Evolutionary conservation across 805 yeast genomes (phyloP), one percentile per base, ranked within the genome.

Genomic region (Lachancea quebecensis): DNA sequence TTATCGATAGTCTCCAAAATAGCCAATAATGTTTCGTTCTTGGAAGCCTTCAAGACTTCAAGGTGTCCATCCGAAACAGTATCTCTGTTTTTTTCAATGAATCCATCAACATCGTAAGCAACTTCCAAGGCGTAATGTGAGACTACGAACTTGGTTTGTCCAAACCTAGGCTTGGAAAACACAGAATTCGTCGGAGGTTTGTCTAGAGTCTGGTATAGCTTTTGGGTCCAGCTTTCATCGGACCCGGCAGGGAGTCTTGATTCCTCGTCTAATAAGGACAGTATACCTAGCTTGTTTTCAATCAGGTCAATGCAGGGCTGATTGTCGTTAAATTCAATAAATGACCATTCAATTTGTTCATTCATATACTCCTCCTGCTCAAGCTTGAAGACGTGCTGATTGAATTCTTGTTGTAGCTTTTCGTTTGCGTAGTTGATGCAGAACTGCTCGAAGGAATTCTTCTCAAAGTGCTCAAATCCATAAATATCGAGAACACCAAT

Each of bases 341-440:
- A 91, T 9, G 91, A 83, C 97, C 98, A 91, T 64, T 90, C 93
- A 52, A 91, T 90, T 60, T 90, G 85, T 69, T 91, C 98, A 48
- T 78, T 79, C 44, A 89, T 76, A 62, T 91, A 91, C 62, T 93
- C 97, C 60, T 90, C 96, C 71, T 93, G 98, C 64, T 91, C 99
- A 50, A 93, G 75, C 63, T 91, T 91, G 77, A 91, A 91, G 44
- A 91, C 97, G 59, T 91, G 97, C 70, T 89, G 97, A 59, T 90
- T 91, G 68, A 91, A 91, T 65, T 91, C 97, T 67, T 91, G 98
- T 68, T 91, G 98, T 57, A 91, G 75, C 68, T 91, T 91, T 70
- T 91, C 99, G 67, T 90, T 90, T 38, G 97, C 96, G 65, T 90
- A 90, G 65, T 90, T 90, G 68, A 90, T 90, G 71, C 99, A 91